Conservation (phyloP, 2,329 filamentous ascomycete species). For the Aspergillus glaucus region DNA sequence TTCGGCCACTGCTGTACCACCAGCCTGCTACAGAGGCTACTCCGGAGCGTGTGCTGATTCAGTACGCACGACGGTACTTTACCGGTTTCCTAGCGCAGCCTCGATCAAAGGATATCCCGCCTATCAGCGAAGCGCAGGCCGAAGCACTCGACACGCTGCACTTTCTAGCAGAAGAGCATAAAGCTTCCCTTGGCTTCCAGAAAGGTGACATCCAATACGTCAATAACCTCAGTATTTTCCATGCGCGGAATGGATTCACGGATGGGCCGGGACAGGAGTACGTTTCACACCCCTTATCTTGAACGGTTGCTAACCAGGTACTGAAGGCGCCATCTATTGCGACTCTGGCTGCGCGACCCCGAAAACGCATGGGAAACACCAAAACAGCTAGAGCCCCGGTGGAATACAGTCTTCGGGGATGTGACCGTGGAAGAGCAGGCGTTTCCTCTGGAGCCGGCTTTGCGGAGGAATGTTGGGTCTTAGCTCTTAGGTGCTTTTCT, state of each 20-base stretch:
- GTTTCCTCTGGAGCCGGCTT: slow-evolving; percentile 36
- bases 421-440: slow-evolving; percentile 34
- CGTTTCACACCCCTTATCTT: slow-evolving; percentile 2
- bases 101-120: slow-evolving; percentile 34
- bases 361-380: slow-evolving; percentile 39
- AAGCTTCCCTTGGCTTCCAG: slow-evolving; percentile 34
- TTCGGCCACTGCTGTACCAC: slow-evolving; percentile 39
- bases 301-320: neutral
- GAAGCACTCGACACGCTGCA: slow-evolving; percentile 46
- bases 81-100: slow-evolving; percentile 40
- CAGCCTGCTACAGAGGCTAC: slow-evolving; percentile 40
- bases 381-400: slow-evolving; percentile 27
- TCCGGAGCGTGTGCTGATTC: slow-evolving; percentile 50
- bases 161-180: slow-evolving; percentile 38
- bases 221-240: slow-evolving; percentile 45
- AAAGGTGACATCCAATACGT: slow-evolving; percentile 44
- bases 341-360: slow-evolving; percentile 41
- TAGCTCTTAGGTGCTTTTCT: neutral
- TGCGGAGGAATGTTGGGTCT: neutral
- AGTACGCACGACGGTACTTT: slow-evolving; percentile 53
- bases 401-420: slow-evolving; percentile 37
- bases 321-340: slow-evolving; percentile 33
- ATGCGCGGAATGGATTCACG: slow-evolving; percentile 40
- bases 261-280: slow-evolving; percentile 29
- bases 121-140: slow-evolving; percentile 43